Percentiles rank a stretch among this genome's conserved stretches.
Evolutionary conservation across 495 filamentous ascomycete species (phyloP).

Genomic region (Penicillium dipodomyicola): DNA sequence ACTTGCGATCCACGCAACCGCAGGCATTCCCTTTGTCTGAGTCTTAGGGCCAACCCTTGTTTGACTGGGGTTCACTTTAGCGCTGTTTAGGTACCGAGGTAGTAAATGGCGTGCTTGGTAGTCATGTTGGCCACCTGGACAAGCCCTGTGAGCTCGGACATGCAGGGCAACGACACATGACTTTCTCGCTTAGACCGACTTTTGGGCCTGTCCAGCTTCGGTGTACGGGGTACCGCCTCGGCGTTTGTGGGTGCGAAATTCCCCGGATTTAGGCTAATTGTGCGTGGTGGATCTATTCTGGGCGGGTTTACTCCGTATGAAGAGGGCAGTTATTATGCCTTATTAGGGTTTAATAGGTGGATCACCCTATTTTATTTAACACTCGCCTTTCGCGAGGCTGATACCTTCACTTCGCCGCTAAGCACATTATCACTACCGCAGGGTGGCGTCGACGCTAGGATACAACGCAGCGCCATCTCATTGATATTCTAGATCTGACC

Average conservation of each 20-base stretch:
- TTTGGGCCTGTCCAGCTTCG: neutral
- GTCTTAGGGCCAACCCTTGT: neutral
- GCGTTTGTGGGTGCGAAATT: neutral
- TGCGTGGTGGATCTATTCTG: neutral
- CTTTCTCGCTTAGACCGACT: neutral
- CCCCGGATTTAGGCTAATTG: neutral
- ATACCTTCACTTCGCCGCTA: slow-evolving; percentile 12
- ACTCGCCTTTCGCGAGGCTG: neutral
- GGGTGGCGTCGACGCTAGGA: neutral
- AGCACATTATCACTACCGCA: slow-evolving; percentile 17
- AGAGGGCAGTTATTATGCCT: neutral
- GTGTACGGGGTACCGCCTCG: neutral
- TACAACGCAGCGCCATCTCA: neutral
- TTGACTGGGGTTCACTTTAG: neutral
- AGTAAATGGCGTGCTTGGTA: neutral
- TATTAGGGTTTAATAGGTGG: neutral
- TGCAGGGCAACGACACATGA: neutral
- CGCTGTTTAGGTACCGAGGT: neutral
- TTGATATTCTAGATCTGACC: slow-evolving; percentile 7
- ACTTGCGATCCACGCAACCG: neutral
- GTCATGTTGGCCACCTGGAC: neutral
- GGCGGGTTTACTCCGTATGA: neutral
- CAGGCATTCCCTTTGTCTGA: neutral
- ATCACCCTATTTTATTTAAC: neutral
- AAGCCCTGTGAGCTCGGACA: neutral